These are phyloP conservation scores for Saccharomyces mikatae DNA, from an alignment of 805 yeast genomes.

Conservation along the genomic window DNA sequence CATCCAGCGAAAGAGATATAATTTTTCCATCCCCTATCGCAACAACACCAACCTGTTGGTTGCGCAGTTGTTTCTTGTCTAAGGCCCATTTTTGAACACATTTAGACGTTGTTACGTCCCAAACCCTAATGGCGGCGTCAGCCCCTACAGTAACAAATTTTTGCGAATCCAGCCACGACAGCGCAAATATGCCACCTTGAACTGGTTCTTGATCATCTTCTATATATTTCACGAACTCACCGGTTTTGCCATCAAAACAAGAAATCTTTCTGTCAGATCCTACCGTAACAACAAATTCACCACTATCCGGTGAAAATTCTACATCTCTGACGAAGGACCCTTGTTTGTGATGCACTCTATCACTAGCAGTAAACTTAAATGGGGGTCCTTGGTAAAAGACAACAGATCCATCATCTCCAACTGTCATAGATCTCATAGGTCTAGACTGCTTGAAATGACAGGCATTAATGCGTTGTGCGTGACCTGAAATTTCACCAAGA, in stretches of 20 bases:
- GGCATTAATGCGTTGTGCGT: slow-evolving; percentile 72
- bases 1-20: slow-evolving; percentile 62
- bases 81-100: slow-evolving; percentile 44
- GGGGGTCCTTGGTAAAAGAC: slow-evolving; percentile 92
- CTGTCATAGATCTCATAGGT: slow-evolving; percentile 91
- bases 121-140: slow-evolving; percentile 63
- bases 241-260: slow-evolving; percentile 80
- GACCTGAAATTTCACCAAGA: slow-evolving; percentile 95
- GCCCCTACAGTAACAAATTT: slow-evolving; percentile 76
- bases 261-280: slow-evolving; percentile 77
- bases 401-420: slow-evolving; percentile 76
- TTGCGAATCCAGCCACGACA: slow-evolving; percentile 53
- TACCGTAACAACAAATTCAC: slow-evolving; percentile 60
- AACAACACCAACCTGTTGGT: slow-evolving; percentile 76
- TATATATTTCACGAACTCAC: slow-evolving; percentile 55
- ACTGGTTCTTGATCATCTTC: slow-evolving; percentile 39
- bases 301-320: slow-evolving; percentile 66
- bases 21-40: slow-evolving; percentile 50
- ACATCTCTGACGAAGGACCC: slow-evolving; percentile 73
- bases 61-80: slow-evolving; percentile 35
- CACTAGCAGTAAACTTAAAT: slow-evolving; percentile 70
- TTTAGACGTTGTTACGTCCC: slow-evolving; percentile 44
- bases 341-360: slow-evolving; percentile 58
- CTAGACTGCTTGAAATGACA: slow-evolving; percentile 78
- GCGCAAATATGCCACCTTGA: slow-evolving; percentile 71